A percentile compares a stretch with the other conserved stretches of the same genome.
These are phyloP conservation scores for Paecilomyces niveus DNA, from an alignment of 2,329 filamentous ascomycete species.

Conservation along the genomic window DNA sequence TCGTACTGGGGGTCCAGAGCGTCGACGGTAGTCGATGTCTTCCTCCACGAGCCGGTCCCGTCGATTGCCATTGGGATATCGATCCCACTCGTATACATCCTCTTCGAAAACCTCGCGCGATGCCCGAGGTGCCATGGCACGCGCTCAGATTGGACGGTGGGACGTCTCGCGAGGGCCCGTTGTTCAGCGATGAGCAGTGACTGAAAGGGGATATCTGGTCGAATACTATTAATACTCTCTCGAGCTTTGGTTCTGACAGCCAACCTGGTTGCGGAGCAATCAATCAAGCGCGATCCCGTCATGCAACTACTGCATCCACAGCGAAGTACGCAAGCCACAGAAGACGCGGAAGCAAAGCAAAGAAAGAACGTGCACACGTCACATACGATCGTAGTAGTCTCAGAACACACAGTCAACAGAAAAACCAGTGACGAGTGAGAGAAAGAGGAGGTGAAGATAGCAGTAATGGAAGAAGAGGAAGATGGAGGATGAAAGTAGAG, in stretches of 20 bases:
- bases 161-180: background rate
- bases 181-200: background rate
- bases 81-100: conserved; percentile 20
- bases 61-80: conserved; percentile 15
- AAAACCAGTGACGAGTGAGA: background rate
- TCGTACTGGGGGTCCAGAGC: conserved; percentile 38
- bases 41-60: conserved; percentile 21
- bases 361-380: background rate
- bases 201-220: background rate
- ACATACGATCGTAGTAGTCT: background rate
- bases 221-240: background rate
- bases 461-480: background rate
- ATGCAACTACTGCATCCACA: background rate
- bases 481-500: background rate
- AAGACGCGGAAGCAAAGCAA: background rate
- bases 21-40: conserved; percentile 19
- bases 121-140: conserved; percentile 24
- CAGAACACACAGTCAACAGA: background rate
- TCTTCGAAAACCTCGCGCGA: conserved; percentile 24
- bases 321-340: background rate
- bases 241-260: background rate
- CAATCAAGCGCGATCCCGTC: background rate
- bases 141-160: background rate
- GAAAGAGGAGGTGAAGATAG: background rate
- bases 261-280: background rate